Percentiles rank a stretch among this genome's conserved stretches.
phyloP scores from a whole-genome alignment of 164 flowering plant species.

The Magnolia sinica region DNA sequence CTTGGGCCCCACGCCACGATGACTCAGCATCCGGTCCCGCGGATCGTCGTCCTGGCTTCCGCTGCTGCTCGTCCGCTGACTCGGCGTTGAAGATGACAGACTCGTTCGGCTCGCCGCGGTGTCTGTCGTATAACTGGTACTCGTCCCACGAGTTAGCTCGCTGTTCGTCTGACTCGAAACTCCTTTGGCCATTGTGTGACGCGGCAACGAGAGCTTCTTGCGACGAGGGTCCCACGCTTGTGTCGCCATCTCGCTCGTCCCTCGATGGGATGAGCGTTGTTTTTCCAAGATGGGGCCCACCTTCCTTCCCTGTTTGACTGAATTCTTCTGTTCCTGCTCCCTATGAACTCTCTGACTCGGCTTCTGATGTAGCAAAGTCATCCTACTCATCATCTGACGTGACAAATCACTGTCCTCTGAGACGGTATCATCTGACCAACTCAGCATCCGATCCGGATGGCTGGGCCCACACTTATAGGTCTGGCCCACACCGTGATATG shows the following conservation, averaged over 20 bases:
- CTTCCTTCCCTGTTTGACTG: background rate
- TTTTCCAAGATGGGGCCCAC: slow-evolving; percentile 2
- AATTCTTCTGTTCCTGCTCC: background rate
- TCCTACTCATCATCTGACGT: slow-evolving; percentile 6
- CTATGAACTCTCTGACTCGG: background rate
- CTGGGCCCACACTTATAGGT: background rate
- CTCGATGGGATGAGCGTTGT: background rate
- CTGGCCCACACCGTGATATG: background rate
- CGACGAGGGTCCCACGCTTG: background rate
- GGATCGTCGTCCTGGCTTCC: background rate
- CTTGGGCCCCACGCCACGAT: background rate
- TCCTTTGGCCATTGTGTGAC: slow-evolving; percentile 12
- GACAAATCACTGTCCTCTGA: background rate
- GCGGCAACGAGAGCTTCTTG: slow-evolving; percentile 2
- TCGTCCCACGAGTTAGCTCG: background rate
- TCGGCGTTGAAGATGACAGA: slow-evolving; percentile 9
- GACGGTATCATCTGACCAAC: background rate
- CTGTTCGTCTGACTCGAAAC: background rate
- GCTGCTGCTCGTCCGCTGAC: slow-evolving; percentile 20
- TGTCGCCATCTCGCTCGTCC: background rate
- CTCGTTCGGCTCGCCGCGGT: slow-evolving; percentile 8
- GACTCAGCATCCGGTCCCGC: background rate
- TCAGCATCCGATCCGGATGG: background rate
- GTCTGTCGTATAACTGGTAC: slow-evolving; percentile 9
- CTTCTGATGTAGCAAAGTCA: background rate